Percentiles rank a stretch among this genome's conserved stretches.
phyloP scores from a whole-genome alignment of 805 yeast species.

The Ogataea degrootiae region DNA sequence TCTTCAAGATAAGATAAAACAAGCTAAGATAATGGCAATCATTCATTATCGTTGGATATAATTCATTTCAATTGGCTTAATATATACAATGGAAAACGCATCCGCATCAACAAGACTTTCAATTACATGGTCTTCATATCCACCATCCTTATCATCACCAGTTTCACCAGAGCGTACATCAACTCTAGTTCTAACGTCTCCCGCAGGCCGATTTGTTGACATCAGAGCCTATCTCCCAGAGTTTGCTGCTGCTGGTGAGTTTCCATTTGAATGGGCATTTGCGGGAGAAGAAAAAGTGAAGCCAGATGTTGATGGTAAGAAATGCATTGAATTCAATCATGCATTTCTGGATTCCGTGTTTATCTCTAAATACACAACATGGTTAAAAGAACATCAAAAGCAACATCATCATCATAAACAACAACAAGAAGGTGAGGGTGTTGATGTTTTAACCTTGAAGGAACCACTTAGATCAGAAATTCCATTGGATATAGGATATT shows the following conservation, averaged over 20 bases:
- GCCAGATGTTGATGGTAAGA: conserved; percentile 22
- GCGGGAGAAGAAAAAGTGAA: conserved; percentile 43
- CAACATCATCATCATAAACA: background rate
- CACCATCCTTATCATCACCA: conserved; percentile 23
- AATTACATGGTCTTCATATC: conserved; percentile 44
- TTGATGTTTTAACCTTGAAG: background rate
- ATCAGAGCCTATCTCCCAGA: conserved; percentile 22
- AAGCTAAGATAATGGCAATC: too few species aligned
- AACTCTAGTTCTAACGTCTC: conserved; percentile 46
- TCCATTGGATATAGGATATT: conserved; percentile 42
- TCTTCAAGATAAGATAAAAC: too few species aligned
- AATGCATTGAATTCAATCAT: conserved; percentile 36
- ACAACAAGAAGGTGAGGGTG: background rate
- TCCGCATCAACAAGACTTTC: conserved; percentile 40
- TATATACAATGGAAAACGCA: background rate
- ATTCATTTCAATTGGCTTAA: too few species aligned
- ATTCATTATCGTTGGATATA: too few species aligned
- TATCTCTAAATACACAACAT: conserved; percentile 18
- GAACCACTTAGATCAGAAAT: conserved; percentile 6
- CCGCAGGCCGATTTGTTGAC: conserved; percentile 43
- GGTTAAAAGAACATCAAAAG: background rate
- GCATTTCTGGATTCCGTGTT: conserved; percentile 38
- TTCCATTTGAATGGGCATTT: conserved; percentile 57
- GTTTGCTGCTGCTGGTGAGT: conserved; percentile 15
- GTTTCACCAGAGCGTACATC: conserved; percentile 35